Base-by-base conservation (phyloP, 2,329 filamentous ascomycete genomes). In the Colletotrichum endophyticum region DNA sequence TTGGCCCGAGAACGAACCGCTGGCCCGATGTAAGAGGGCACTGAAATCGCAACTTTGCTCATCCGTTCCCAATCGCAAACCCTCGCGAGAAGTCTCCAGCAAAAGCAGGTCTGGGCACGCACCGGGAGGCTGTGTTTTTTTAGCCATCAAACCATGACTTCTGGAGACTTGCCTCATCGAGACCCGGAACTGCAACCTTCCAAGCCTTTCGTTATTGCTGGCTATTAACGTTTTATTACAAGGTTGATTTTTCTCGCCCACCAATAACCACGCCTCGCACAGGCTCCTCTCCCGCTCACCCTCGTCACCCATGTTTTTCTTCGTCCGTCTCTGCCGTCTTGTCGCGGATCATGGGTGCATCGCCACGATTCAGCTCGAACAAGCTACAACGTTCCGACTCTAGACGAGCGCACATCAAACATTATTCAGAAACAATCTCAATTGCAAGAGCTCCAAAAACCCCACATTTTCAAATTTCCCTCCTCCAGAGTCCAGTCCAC, bases 401-500 rank as follows among this genome's bases (percentile, higher is more conserved):
- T 76, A 68, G 70, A 73, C 63, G 70, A 73, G 63, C 63, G 70
- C 70, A 76, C 73, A 76, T 76, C 70, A 76, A 73, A 76, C 73
- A 63, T 66, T 64, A 69, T 44, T 64, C 70, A 73, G 73, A 76
- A 76, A 76, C 73, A 64, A 64, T 62, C 34, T 39, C 49, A 53
- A 66, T 57, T 34, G 59, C 59, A 63, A 63, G 32, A 63, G 19
- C 59, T 63, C 32, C 11, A 32, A 64, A 19, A 53, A 32, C 30
- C 39, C 63, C 73, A 75, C 73, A 68, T 63, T 76, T 73, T 49
- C 63, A 56, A n/a, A 34, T 67, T 25, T 49, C 25, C 19, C 56
- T 13, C 12, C 25, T 36, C 71, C 66, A 70, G 16, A 49, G n/a
- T 53, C 44, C 44, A 53, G n/a, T 53, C 44, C 67, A 25, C 28